Conservation (phyloP, 352 stramenopile species). For the Phytophthora meadii region DNA sequence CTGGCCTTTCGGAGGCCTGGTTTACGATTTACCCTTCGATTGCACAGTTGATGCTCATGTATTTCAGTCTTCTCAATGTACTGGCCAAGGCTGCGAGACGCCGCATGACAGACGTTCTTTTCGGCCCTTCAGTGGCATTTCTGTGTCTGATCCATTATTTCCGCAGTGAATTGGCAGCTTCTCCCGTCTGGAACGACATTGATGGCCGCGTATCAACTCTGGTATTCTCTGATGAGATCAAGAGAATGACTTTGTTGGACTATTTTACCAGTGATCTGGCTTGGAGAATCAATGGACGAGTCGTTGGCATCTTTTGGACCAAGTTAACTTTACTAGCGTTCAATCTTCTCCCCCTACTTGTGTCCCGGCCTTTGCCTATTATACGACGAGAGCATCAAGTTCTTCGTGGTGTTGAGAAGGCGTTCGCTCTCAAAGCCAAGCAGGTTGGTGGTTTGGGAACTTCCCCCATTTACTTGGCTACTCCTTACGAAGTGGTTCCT, state of each 20-base stretch:
- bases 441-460: constrained; percentile 39
- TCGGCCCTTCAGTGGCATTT: constrained; percentile 5
- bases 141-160: constrained; percentile 18
- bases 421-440: constrained; percentile 30
- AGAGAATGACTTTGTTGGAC: constrained; percentile 23
- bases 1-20: constrained; percentile 32
- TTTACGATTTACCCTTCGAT: constrained; percentile 37
- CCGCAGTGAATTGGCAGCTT: constrained; percentile 17
- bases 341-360: constrained; percentile 34
- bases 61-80: constrained; percentile 32
- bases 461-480: constrained; percentile 3
- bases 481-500: not conserved
- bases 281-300: constrained; percentile 42
- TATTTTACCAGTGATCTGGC: constrained; percentile 33
- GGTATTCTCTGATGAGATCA: constrained; percentile 38
- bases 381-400: not conserved
- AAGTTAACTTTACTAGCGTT: constrained; percentile 41
- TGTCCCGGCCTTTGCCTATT: constrained; percentile 19
- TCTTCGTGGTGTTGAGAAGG: constrained; percentile 30
- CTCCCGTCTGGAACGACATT: constrained; percentile 11
- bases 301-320: constrained; percentile 22
- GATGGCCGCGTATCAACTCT: constrained; percentile 31
- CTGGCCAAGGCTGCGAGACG: constrained; percentile 22
- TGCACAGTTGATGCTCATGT: constrained; percentile 29
- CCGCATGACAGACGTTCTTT: constrained; percentile 15